Base-by-base conservation (phyloP, 768 basidiomycete species). In the Cubamyces lactineus region DNA sequence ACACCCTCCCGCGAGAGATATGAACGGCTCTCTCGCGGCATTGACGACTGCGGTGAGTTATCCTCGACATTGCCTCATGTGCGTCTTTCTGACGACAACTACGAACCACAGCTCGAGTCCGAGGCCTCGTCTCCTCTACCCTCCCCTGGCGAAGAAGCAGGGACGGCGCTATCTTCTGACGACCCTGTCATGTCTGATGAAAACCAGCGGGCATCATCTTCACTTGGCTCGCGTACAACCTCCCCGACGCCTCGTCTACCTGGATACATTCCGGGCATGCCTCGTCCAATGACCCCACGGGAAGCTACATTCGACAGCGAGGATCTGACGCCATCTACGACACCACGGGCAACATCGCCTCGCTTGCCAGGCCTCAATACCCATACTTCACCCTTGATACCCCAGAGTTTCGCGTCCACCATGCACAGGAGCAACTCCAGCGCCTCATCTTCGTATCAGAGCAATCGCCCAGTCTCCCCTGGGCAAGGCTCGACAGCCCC, bases 251-350 rank as follows among this genome's bases (percentile, higher is more conserved):
- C 82, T 45, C 80, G 84, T 42, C 70, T 91, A 21, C 92, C 92
- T 57, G 92, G 92, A 15, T 94, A 94, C 74, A 86, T 92, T 59
- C 92, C 92, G 23, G 92, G 92, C 12, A 94, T 94, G 92, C 89
- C 90, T 21, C 80, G 92, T 43, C 92, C 92, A 17, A 92, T 94
- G 89, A 94, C 92, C 6, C 92, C 92, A n/a, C 87, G 86, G 58
- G 89, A 91, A 65, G 68, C 76, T 6, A 76, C 82, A 34, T 77
- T 79, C 58, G 92, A 92, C 50, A 71, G 80, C 28, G 91, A 93
- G 57, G 89, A 92, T 61, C 83, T 85, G 46, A 86, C 86, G 9
- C 87, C 85, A 60, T 89, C 82, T 39, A 77, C 78, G 23, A 94
- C 92, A 4, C 92, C 92, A 59, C 87, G 92, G 57, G 91, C 92